These are phyloP conservation scores for Rhodotorula kratochvilovae DNA, from an alignment of 768 basidiomycete genomes.

Conservation along the genomic window DNA sequence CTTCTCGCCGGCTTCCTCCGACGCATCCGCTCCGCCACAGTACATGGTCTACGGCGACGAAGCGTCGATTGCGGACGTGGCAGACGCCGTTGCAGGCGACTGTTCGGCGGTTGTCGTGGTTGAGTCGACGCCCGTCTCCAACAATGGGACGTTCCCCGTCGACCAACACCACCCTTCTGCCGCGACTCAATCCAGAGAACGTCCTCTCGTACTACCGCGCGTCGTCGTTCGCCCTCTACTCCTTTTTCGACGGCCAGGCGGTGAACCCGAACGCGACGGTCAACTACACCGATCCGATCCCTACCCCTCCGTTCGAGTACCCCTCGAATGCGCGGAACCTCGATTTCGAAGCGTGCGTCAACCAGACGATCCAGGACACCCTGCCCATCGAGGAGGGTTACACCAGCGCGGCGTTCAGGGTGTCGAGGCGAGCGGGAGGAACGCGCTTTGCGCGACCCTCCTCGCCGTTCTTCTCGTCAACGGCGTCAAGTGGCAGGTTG, in stretches of 20 bases:
- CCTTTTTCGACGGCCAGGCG: constrained; percentile 7
- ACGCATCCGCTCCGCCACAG: constrained; percentile 2
- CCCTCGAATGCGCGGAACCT: neutral
- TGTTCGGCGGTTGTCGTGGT: constrained; percentile 1
- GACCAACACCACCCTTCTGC: constrained; percentile 8
- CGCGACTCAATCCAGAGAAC: constrained; percentile 5
- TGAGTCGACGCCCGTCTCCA: neutral
- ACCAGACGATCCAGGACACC: constrained; percentile 2
- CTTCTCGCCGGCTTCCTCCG: neutral
- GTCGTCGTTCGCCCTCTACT: constrained; percentile 31
- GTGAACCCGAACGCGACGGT: neutral
- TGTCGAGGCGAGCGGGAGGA: no score
- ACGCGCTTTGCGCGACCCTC: neutral
- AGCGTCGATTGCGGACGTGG: constrained; percentile 2
- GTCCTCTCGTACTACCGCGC: constrained; percentile 10
- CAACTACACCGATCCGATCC: constrained; percentile 17
- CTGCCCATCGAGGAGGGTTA: constrained; percentile 24
- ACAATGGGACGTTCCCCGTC: constrained; percentile 8
- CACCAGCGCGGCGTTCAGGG: neutral
- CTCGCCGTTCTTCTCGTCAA: neutral
- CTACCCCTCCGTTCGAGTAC: constrained; percentile 4
- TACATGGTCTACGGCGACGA: constrained; percentile 30
- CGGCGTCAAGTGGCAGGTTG: neutral
- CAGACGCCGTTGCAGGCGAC: neutral
- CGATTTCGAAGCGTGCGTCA: constrained; percentile 15